A percentile compares a stretch with the other conserved stretches of the same genome.
These are phyloP conservation scores for Russula emetica DNA, from an alignment of 768 basidiomycete genomes.

Conservation along the genomic window DNA sequence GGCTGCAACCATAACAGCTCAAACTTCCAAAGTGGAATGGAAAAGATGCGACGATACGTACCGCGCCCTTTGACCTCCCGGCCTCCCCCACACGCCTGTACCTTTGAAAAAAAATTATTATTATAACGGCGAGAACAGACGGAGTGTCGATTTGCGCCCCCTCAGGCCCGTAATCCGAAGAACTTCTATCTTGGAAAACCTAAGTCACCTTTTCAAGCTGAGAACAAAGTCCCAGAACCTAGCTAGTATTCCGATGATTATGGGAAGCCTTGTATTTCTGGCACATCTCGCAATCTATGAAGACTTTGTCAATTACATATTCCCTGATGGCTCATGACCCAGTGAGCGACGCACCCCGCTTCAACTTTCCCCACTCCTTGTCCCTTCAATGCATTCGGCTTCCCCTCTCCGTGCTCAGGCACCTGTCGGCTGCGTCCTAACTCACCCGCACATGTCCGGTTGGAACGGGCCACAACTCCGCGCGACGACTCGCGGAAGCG, in stretches of 20 bases:
- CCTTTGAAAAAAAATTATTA: neutral
- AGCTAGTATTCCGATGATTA: neutral
- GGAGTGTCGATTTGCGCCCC: neutral
- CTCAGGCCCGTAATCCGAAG: neutral
- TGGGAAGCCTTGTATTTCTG: slow-evolving; percentile 12
- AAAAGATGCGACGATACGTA: neutral
- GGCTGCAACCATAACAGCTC: neutral
- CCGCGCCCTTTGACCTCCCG: neutral
- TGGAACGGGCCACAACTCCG: no score
- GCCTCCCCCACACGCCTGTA: neutral
- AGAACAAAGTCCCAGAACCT: neutral
- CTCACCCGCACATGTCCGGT: neutral
- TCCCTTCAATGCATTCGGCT: neutral
- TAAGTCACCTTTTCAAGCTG: neutral
- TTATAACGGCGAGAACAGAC: neutral
- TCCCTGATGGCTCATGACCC: neutral
- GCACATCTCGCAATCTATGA: slow-evolving; percentile 2
- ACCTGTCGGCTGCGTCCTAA: neutral
- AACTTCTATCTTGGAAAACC: slow-evolving; percentile 5
- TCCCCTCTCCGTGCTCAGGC: neutral
- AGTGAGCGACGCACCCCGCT: neutral
- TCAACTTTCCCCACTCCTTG: neutral
- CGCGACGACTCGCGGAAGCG: no score
- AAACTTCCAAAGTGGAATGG: neutral
- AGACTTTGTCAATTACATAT: slow-evolving; percentile 10